Evolutionary conservation across 2,329 filamentous ascomycete genomes (phyloP).

Genomic region (Penicillium freii): DNA sequence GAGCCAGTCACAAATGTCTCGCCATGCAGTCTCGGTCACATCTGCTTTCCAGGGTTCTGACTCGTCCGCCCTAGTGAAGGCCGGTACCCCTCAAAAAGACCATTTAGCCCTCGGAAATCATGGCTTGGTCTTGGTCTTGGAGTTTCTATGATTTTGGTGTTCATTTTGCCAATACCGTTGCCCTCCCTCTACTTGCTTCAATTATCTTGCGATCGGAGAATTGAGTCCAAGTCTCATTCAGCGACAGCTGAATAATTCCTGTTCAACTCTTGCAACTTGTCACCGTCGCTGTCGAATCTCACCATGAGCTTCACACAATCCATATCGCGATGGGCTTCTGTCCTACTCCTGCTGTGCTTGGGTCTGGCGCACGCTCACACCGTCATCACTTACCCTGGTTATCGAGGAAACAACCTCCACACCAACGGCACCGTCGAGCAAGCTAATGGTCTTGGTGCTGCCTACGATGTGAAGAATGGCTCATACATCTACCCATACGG

Average conservation of each 20-base stretch:
- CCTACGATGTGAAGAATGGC: conserved; percentile 43
- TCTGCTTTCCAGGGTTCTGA: conserved; percentile 25
- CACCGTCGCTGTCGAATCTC: conserved; percentile 11
- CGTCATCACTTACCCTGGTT: conserved; percentile 83
- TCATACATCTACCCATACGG: conserved; percentile 69
- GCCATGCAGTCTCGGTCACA: conserved; percentile 35
- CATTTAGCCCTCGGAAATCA: conserved; percentile 23
- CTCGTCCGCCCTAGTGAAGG: conserved; percentile 28
- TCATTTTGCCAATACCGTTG: conserved; percentile 1
- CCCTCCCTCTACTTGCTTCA: background rate
- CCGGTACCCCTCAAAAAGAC: conserved; percentile 35
- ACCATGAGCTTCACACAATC: conserved; percentile 31
- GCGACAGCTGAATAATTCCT: background rate
- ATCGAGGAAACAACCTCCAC: conserved; percentile 81
- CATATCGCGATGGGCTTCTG: conserved; percentile 28
- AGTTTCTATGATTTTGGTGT: conserved; percentile 19
- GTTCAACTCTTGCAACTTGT: background rate
- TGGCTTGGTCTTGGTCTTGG: conserved; percentile 21
- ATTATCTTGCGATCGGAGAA: conserved; percentile 1
- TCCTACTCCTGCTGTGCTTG: conserved; percentile 37
- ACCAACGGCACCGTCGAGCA: conserved; percentile 63
- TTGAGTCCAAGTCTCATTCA: background rate
- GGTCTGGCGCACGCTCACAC: conserved; percentile 58
- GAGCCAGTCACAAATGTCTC: conserved; percentile 17
- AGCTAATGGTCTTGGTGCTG: conserved; percentile 46